These are phyloP conservation scores for Macrolepiota dolichaula DNA, from an alignment of 768 basidiomycete species.

Conservation along the genomic window DNA sequence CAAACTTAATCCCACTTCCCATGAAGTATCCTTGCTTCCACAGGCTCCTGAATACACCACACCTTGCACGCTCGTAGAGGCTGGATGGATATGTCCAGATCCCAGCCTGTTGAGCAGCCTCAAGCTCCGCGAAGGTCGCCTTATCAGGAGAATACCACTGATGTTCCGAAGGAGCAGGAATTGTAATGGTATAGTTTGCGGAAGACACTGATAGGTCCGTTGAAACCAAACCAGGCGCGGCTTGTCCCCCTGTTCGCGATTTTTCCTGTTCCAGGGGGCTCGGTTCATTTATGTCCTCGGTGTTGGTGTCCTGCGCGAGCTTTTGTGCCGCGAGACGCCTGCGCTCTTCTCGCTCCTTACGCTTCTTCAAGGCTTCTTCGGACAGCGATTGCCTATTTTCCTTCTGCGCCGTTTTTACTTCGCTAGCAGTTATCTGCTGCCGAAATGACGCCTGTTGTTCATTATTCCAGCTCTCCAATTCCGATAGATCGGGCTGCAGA, in stretches of 20 bases:
- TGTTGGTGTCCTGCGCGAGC: constrained; percentile 16
- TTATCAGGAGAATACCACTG: constrained; percentile 62
- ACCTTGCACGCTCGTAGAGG: constrained; percentile 66
- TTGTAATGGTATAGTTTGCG: constrained; percentile 50
- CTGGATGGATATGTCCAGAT: constrained; percentile 77
- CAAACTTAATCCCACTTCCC: constrained; percentile 91
- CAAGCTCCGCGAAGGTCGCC: constrained; percentile 51
- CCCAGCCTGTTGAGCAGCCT: constrained; percentile 58
- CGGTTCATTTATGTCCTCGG: background rate
- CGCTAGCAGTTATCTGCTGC: constrained; percentile 46
- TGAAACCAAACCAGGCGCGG: constrained; percentile 12
- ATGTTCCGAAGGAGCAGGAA: constrained; percentile 55
- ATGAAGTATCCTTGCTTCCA: constrained; percentile 85
- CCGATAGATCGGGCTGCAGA: constrained; percentile 39
- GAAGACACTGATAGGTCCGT: constrained; percentile 15
- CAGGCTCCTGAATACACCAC: constrained; percentile 74
- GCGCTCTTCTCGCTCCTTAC: constrained; percentile 62
- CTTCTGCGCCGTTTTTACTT: constrained; percentile 43
- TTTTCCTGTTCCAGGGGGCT: background rate
- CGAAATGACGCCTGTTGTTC: constrained; percentile 42
- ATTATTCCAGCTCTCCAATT: constrained; percentile 52
- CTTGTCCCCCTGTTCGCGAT: background rate
- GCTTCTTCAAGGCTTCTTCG: constrained; percentile 66
- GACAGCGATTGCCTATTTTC: constrained; percentile 46
- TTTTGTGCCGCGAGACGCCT: constrained; percentile 23